Evolutionary conservation across 257 asterid genomes (phyloP).

Genomic region (Misopates orontium): DNA sequence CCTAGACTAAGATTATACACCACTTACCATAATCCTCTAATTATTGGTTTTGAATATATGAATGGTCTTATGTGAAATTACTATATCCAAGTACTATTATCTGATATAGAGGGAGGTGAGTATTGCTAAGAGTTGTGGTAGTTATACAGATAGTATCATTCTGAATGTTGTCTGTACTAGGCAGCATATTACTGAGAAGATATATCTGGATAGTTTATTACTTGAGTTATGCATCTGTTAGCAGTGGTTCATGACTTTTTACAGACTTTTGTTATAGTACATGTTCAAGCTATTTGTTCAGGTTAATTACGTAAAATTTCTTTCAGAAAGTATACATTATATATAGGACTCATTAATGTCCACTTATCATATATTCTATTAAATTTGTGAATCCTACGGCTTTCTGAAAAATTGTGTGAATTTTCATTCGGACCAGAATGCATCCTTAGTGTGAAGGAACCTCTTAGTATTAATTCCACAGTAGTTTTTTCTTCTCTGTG

Average conservation of each 20-base stretch:
- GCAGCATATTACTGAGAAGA: neutral
- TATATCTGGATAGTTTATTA: neutral
- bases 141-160: neutral
- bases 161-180: neutral
- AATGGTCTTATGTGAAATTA: constrained; percentile 16
- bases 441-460: neutral
- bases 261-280: neutral
- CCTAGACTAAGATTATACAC: constrained; percentile 11
- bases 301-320: neutral
- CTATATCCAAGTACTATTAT: constrained; percentile 10
- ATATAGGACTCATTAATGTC: neutral
- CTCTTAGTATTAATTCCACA: neutral
- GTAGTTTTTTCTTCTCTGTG: neutral
- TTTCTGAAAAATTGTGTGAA: neutral
- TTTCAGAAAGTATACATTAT: neutral
- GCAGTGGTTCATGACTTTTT: neutral
- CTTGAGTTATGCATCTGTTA: neutral
- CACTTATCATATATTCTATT: neutral
- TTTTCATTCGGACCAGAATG: constrained; percentile 1
- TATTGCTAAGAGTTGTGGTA: constrained; percentile 1
- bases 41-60: constrained; percentile 10
- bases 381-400: neutral
- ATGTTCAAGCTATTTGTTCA: constrained; percentile 1
- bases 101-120: neutral
- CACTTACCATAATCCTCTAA: neutral